Evolutionary conservation across 1,284 basidiomycete species (phyloP), one percentile per base, ranked within the genome.

Genomic region (Rugosomyces carneus): DNA sequence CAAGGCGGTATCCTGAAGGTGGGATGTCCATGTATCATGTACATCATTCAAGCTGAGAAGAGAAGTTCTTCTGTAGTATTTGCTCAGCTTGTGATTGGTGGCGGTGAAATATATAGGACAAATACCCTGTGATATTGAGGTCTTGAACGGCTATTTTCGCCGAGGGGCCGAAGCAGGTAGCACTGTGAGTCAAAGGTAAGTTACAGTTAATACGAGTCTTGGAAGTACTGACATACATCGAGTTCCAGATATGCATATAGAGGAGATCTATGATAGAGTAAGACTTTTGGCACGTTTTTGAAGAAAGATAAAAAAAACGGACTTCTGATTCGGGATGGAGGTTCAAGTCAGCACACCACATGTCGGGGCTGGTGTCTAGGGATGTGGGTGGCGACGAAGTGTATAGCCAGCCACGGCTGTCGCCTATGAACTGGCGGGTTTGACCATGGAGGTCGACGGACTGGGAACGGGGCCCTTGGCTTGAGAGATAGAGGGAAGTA

Each of bases 1-100:
- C 4, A 84, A 65, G n/a, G 71, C 63, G 19, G 61, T 57, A 10
- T 67, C 72, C 15, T 61, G 63, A 2, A 86, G 63, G 59, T 78
- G 68, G 35, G 80, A 69, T 1, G 72, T 63, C 64, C 80, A 75
- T 18, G 86, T 68, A 52, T 87, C 84, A 49, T 73, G 67, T n/a
- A 74, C 64, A 3, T 64, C 55, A 16, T 64, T 66, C 26, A 67
- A 46, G 45, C 58, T 65, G 11, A 72, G 54, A 10, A 70, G 55
- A 1, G 55, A 63, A 23, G 62, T 68, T 42, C 63, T 58, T 26
- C 65, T 68, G 45, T 37, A 55, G 23, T n/a, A 35, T 35, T 18
- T 37, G 42, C 24, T 21, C 13, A 10, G 36, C 8, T 24, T 34
- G n/a, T 31, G 2, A 34, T 13, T 23, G n/a, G 1, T 11, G 16